A percentile compares a stretch with the other conserved stretches of the same genome.
These are phyloP conservation scores for Cynara cardunculus DNA, from an alignment of 129 eudicot genomes.

Conservation along the genomic window DNA sequence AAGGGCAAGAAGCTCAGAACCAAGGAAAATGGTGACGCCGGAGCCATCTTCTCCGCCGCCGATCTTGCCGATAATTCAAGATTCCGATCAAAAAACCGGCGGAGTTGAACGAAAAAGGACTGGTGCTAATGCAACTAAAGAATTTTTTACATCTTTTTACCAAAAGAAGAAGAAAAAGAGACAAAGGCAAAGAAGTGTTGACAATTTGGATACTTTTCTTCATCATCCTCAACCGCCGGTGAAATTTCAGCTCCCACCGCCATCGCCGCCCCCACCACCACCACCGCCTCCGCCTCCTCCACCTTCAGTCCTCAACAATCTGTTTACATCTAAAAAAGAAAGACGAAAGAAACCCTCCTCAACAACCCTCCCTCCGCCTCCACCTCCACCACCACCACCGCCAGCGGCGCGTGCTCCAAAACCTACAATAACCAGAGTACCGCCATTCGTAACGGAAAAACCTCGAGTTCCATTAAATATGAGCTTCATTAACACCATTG, in stretches of 20 bases:
- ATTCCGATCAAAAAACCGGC: constrained; percentile 1
- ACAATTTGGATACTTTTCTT: constrained; percentile 52
- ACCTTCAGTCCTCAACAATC: constrained; percentile 47
- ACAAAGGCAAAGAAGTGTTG: constrained; percentile 61
- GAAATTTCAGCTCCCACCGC: constrained; percentile 38
- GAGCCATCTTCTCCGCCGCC: constrained; percentile 30
- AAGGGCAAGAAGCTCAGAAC: constrained; percentile 33
- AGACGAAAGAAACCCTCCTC: constrained; percentile 18
- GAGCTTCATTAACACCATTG: constrained; percentile 28
- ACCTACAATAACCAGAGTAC: constrained; percentile 25
- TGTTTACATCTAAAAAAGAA: constrained; percentile 57
- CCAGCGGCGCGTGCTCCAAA: constrained; percentile 32
- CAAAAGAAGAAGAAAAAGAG: constrained; percentile 62
- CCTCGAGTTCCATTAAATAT: constrained; percentile 38
- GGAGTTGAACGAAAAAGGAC: constrained; percentile 37
- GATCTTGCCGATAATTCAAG: constrained; percentile 13
- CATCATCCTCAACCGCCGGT: constrained; percentile 38
- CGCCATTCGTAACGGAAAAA: constrained; percentile 20
- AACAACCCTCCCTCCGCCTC: constrained; percentile 27
- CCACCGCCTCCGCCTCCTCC: constrained; percentile 31
- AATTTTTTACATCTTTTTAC: constrained; percentile 52
- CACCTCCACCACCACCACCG: constrained; percentile 12
- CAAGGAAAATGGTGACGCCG: constrained; percentile 22
- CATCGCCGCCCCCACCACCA: constrained; percentile 49
- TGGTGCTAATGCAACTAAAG: constrained; percentile 50